Percentiles rank a stretch among this genome's conserved stretches.
phyloP scores from a whole-genome alignment of 2,329 filamentous ascomycete genomes.

The Amesomyces nigricolor region DNA sequence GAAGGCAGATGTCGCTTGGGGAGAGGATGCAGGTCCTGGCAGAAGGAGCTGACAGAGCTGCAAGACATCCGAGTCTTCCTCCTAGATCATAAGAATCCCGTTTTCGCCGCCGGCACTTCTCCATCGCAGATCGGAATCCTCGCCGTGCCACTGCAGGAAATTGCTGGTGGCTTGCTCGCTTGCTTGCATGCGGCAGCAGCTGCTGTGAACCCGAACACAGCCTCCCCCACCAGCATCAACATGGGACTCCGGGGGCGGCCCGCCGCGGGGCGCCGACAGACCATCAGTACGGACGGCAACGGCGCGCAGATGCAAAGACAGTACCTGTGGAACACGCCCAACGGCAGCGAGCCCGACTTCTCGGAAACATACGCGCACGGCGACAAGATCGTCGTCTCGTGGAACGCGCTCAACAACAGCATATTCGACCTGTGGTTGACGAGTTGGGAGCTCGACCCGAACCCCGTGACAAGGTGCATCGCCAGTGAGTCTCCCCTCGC shows the following conservation, averaged over 20 bases:
- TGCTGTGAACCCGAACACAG: not conserved
- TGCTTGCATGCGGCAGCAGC: too few species aligned
- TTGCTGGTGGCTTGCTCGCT: not conserved
- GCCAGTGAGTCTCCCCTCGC: slow-evolving; percentile 12
- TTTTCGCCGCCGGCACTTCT: not conserved
- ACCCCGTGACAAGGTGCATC: slow-evolving; percentile 14
- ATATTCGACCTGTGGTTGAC: slow-evolving; percentile 22
- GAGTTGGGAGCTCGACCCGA: slow-evolving; percentile 12
- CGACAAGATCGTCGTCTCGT: slow-evolving; percentile 17
- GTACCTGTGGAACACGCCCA: slow-evolving; percentile 18
- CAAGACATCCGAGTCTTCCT: not conserved
- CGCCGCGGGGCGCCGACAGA: not conserved
- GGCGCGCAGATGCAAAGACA: slow-evolving; percentile 2
- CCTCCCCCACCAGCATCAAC: not conserved
- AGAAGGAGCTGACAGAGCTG: not conserved
- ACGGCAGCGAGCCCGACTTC: slow-evolving; percentile 16
- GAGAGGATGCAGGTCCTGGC: not conserved
- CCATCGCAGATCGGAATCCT: not conserved
- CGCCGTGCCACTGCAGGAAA: not conserved
- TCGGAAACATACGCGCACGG: slow-evolving; percentile 15
- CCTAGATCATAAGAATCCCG: not conserved
- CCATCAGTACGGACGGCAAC: not conserved
- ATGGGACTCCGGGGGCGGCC: slow-evolving; percentile 7
- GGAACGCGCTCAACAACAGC: slow-evolving; percentile 23
- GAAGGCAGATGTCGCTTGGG: not conserved